A percentile compares a stretch with the other conserved stretches of the same genome.
Conservation (phyloP, 805 yeast genomes). For the Lipomyces anomalus region DNA sequence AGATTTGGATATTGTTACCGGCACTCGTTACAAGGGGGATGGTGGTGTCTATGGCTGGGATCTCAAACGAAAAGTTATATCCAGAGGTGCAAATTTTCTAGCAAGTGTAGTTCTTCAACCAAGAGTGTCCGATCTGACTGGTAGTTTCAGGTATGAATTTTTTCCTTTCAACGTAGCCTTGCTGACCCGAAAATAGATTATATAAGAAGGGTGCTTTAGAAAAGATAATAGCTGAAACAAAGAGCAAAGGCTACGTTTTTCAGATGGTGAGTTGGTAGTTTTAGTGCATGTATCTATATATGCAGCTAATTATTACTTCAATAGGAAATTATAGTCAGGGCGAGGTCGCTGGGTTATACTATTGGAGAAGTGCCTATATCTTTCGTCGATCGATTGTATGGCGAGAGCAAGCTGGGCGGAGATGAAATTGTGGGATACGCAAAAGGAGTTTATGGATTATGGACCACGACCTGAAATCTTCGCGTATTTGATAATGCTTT, state of each 20-base stretch:
- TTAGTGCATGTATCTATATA: not conserved
- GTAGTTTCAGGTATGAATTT: slow-evolving; percentile 50
- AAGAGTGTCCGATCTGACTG: slow-evolving; percentile 66
- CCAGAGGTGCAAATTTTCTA: slow-evolving; percentile 74
- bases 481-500: too few species aligned
- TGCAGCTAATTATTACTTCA: not conserved
- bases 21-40: slow-evolving; percentile 69
- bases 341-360: slow-evolving; percentile 63
- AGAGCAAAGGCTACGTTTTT: slow-evolving; percentile 75
- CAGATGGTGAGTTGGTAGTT: slow-evolving; percentile 45
- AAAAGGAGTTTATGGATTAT: slow-evolving; percentile 69
- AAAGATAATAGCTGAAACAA: slow-evolving; percentile 59
- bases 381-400: slow-evolving; percentile 73
- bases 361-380: slow-evolving; percentile 76
- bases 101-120: slow-evolving; percentile 70
- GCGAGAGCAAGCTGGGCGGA: slow-evolving; percentile 74
- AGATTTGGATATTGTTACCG: slow-evolving; percentile 40
- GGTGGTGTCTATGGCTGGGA: slow-evolving; percentile 87
- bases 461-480: too few species aligned
- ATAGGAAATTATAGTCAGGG: slow-evolving; percentile 73
- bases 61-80: slow-evolving; percentile 67
- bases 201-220: slow-evolving; percentile 65
- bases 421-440: slow-evolving; percentile 73
- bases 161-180: not conserved
- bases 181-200: slow-evolving; percentile 31